Conservation (phyloP, 495 filamentous ascomycete species). For the Copromyces sp. region DNA sequence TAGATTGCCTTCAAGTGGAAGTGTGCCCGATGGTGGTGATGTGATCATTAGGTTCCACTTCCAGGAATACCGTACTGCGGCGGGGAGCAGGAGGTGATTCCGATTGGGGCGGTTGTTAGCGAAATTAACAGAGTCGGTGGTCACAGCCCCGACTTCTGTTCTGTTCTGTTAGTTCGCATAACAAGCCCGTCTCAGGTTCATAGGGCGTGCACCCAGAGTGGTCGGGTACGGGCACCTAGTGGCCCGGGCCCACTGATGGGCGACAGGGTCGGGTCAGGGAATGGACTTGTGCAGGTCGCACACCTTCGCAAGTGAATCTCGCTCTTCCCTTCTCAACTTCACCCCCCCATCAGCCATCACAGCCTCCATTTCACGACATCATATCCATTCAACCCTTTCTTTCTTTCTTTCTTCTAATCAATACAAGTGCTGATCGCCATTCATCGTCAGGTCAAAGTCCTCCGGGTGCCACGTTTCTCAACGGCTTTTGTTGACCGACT, state of each 20-base stretch:
- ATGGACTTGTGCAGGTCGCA: background rate
- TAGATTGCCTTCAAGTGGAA: background rate
- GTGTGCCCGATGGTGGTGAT: background rate
- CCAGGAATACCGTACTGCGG: background rate
- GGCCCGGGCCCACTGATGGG: background rate
- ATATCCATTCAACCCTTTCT: background rate
- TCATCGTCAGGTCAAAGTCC: background rate
- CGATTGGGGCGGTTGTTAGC: background rate
- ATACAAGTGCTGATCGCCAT: background rate
- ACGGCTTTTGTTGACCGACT: background rate
- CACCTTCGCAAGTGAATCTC: too few species aligned
- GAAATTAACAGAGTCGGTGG: background rate
- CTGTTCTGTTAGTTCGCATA: background rate
- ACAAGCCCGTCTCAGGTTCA: background rate
- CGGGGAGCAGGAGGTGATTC: background rate
- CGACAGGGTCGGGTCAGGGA: background rate
- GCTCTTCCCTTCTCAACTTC: background rate
- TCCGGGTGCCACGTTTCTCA: background rate
- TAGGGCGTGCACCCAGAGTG: background rate
- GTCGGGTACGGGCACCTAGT: background rate
- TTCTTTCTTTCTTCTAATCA: background rate
- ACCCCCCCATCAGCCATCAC: background rate
- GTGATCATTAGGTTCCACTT: too few species aligned
- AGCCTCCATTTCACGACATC: background rate
- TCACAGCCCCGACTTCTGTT: background rate